Conservation (phyloP, 106 monocot genomes). For the Dactylorhiza incarnata region DNA sequence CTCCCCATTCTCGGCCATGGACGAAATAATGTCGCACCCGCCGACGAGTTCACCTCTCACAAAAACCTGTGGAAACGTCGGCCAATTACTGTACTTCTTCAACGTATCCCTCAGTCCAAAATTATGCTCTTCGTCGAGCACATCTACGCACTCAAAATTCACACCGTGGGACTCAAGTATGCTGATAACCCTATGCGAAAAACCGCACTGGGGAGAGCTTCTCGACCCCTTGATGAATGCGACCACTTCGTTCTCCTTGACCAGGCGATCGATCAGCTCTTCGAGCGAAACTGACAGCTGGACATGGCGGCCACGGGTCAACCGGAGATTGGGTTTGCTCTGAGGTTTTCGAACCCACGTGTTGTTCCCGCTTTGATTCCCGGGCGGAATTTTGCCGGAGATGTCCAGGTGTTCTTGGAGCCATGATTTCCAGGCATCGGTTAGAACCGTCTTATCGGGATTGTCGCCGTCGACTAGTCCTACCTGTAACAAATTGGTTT, state of each 20-base stretch:
- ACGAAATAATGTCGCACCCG: constrained; percentile 87
- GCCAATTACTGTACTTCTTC: constrained; percentile 96
- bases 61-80: constrained; percentile 91
- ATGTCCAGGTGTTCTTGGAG: constrained; percentile 77
- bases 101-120: constrained; percentile 74
- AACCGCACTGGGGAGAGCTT: constrained; percentile 79
- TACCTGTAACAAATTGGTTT: constrained; percentile 29
- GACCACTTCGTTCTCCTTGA: constrained; percentile 83
- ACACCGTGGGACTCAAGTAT: constrained; percentile 69
- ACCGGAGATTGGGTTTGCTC: constrained; percentile 55
- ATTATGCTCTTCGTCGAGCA: constrained; percentile 90
- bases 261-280: constrained; percentile 69
- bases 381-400: constrained; percentile 74
- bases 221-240: constrained; percentile 98
- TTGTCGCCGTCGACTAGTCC: constrained; percentile 44
- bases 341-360: constrained; percentile 45
- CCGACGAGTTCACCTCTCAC: constrained; percentile 79
- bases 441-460: constrained; percentile 52
- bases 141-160: constrained; percentile 78
- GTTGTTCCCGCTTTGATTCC: constrained; percentile 67
- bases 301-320: constrained; percentile 82
- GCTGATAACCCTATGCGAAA: constrained; percentile 83
- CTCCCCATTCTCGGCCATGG: constrained; percentile 81
- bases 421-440: constrained; percentile 93
- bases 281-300: constrained; percentile 72